A percentile compares a stretch with the other conserved stretches of the same genome.
These are phyloP conservation scores for Diplodia mutila DNA, from an alignment of 2,329 filamentous ascomycete species.

Conservation along the genomic window DNA sequence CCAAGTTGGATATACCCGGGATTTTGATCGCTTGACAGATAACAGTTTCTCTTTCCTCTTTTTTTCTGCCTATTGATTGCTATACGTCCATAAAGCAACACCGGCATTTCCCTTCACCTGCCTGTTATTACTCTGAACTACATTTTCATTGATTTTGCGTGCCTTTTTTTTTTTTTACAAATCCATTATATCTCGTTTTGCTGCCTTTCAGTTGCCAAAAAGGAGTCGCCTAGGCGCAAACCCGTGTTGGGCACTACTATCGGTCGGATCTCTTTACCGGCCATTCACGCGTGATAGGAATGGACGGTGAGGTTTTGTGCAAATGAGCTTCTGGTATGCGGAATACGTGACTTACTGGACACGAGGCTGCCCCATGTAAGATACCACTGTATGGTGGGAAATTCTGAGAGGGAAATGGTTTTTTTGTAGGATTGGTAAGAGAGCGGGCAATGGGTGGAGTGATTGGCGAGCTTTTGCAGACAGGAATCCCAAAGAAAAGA, in stretches of 20 bases:
- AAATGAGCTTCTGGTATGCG: background rate
- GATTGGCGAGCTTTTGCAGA: background rate
- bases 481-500: background rate
- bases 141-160: background rate
- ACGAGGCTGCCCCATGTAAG: background rate
- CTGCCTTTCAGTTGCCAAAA: background rate
- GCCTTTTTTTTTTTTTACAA: background rate
- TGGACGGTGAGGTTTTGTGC: background rate
- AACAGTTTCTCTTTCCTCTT: background rate
- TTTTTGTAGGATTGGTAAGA: background rate
- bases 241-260: background rate
- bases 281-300: background rate
- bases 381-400: background rate
- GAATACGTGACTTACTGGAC: background rate
- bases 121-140: background rate
- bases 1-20: slow-evolving; percentile 18
- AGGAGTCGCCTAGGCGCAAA: background rate
- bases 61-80: background rate
- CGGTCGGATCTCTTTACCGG: background rate
- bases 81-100: background rate
- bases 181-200: background rate
- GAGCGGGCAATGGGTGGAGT: background rate
- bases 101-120: background rate
- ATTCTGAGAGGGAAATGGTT: background rate
- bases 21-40: background rate